Conservation (phyloP, 176 grass and related monocot genomes). For the Oryza glumipatula region DNA sequence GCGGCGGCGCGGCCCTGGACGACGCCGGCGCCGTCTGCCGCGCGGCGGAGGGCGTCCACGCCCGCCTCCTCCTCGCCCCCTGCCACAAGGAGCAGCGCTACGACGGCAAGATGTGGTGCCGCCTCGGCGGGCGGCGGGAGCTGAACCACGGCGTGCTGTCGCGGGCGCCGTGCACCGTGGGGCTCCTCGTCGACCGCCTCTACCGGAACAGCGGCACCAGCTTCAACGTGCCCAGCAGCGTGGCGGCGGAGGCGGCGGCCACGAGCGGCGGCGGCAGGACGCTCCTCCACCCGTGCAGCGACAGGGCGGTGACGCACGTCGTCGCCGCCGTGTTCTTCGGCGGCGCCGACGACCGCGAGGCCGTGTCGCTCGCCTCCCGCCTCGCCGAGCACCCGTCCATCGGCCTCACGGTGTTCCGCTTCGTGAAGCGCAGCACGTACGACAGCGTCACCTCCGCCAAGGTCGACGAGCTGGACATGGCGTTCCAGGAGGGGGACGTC, state of each 20-base stretch:
- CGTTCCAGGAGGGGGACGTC: conserved; percentile 18
- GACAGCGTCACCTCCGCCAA: conserved; percentile 37
- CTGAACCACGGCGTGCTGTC: conserved; percentile 37
- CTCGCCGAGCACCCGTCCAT: conserved; percentile 49
- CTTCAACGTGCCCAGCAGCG: conserved; percentile 46
- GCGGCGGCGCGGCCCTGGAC: not conserved
- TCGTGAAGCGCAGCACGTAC: conserved; percentile 61
- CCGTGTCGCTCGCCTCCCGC: conserved; percentile 44
- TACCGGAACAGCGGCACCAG: conserved; percentile 38
- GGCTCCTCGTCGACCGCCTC: conserved; percentile 45
- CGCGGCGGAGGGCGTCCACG: conserved; percentile 3
- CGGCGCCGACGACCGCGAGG: conserved; percentile 59
- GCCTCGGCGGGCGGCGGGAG: conserved; percentile 24
- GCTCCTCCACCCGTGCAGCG: conserved; percentile 60
- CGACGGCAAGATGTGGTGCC: conserved; percentile 54
- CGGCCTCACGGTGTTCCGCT: conserved; percentile 55
- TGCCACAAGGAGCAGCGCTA: conserved; percentile 54
- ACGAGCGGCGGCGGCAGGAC: conserved; percentile 22
- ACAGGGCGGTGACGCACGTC: conserved; percentile 54
- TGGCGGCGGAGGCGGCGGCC: not conserved
- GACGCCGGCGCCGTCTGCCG: conserved; percentile 38
- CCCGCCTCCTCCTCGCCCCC: conserved; percentile 16
- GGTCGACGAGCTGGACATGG: not conserved
- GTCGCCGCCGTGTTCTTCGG: conserved; percentile 55
- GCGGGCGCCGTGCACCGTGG: conserved; percentile 50